These are phyloP conservation scores for Penicillium maclennaniae DNA, from an alignment of 495 filamentous ascomycete genomes.

Conservation along the genomic window DNA sequence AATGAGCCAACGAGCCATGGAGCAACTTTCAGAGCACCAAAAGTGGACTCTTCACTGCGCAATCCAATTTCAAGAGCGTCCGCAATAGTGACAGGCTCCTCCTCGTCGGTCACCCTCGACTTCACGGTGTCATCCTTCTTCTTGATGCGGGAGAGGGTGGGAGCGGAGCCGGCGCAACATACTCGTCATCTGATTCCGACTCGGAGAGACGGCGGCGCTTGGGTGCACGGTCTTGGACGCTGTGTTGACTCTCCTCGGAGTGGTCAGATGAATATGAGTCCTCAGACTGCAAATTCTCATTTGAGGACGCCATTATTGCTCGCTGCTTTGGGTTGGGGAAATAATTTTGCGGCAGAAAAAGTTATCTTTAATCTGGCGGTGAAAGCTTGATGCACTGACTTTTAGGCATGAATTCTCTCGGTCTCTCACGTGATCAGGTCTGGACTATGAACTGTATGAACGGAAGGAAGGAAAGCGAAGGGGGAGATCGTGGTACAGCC, in stretches of 20 bases:
- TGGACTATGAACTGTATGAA: not conserved
- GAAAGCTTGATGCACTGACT: constrained; percentile 7
- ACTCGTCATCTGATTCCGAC: constrained; percentile 35
- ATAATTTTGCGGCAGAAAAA: constrained; percentile 44
- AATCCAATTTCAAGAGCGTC: constrained; percentile 45
- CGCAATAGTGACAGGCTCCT: constrained; percentile 38
- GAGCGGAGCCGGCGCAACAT: constrained; percentile 38
- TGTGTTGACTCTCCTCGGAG: constrained; percentile 21
- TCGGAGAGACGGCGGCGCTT: constrained; percentile 45
- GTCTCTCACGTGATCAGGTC: not conserved
- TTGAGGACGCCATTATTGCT: constrained; percentile 34
- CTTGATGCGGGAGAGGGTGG: constrained; percentile 44
- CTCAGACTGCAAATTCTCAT: constrained; percentile 23
- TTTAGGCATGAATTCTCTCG: not conserved
- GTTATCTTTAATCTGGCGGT: constrained; percentile 28
- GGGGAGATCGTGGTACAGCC: not conserved
- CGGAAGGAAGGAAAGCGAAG: not conserved
- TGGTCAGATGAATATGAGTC: constrained; percentile 21
- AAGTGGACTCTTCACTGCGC: constrained; percentile 53
- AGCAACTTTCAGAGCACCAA: constrained; percentile 67
- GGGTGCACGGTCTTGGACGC: constrained; percentile 30
- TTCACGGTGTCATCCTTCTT: constrained; percentile 33
- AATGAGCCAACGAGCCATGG: constrained; percentile 91
- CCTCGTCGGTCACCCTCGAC: constrained; percentile 17
- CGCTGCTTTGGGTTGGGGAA: constrained; percentile 22